Evolutionary conservation across 2,329 filamentous ascomycete genomes (phyloP), one percentile per base, ranked within the genome.

Genomic region (Fusarium sororula): DNA sequence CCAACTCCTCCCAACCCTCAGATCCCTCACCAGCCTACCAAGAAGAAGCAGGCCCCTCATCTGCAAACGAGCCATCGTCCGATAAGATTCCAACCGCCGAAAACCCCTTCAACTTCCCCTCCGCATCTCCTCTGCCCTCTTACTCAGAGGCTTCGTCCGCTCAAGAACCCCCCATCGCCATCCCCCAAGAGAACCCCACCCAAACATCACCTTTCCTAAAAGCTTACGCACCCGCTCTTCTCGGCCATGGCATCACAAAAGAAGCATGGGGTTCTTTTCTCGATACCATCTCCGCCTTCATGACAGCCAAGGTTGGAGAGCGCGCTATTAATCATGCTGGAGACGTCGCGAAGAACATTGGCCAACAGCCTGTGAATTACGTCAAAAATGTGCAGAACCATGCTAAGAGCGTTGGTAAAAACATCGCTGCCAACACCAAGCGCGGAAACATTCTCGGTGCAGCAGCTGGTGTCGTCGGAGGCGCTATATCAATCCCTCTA

Each of bases 251-350:
- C 45, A 81, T 84, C 64, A 79, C 82, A 1, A 64, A 78, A 12
- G 74, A 79, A n/a, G 78, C 81, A 0, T 84, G 82, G 82, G 55
- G 61, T 14, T 80, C 82, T 0, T 83, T 84, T 22, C 61, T 84
- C 4, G 72, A 80, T 24, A 86, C 85, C 13, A 75, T 85, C 5
- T 87, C 85, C 0, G 85, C 83, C 3, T 87, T 87, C 65, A 80
- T 87, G 11, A 81, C 82, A 0, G 85, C 85, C 56, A 85, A 81
- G 26, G 83, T 87, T 1, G 83, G 84, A 0, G 82, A 85, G 56
- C 82, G 84, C 6, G 85, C 85, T 11, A 65, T 86, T 24, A 80
- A 80, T 37, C 85, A 86, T 66, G 85, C 84, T 4, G 82, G 79
- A 38, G 85, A 86, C 54, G 75, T 85, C 20, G 84, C 79, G 13